Base-by-base conservation (phyloP, 2,329 filamentous ascomycete species). In the Graphiopsis chlorocephala region DNA sequence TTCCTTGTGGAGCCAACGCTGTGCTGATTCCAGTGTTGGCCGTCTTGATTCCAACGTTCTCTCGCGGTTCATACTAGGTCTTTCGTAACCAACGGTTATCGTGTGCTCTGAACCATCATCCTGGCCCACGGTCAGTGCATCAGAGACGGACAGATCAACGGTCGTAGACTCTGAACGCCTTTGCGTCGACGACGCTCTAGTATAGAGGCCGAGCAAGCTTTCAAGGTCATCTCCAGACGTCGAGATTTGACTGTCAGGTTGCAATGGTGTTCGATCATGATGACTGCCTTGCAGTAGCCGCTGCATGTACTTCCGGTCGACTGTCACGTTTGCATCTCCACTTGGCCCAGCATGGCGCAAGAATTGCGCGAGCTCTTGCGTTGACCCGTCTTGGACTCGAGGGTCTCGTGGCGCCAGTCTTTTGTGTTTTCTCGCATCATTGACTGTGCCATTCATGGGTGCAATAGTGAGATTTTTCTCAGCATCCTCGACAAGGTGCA, bases 351-450 rank as follows among this genome's bases (percentile, higher is more conserved):
- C 50, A 25, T 63, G 28, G 12, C 56, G 53, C 42, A 69, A 35
- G 60, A 70, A 70, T 14, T 42, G 55, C 1, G 65, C 65, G 8
- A 70, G 61, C 31, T 67, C 66, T 8, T 45, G 31, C 8, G 62
- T 55, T 17, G 64, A 65, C 20, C 48, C 61, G 35, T 65, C 53
- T 10, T 64, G 20, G 0, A 53, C 59, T 20, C 64, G 42, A 29
- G 64, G 20, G 45, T 65, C 47, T 20, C 64, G 33, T 25, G 64
- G 52, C 14, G 20, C 17, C 20, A 65, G 28, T 20, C 20, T 50
- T n/a, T 11, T 29, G 45, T n/a, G 48, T 20, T 8, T 33, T 14
- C 25, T 29, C n/a, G 14, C 17, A 14, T 28, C 15, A 28, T 17
- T 23, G 15, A 20, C 7, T 20, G 26, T 31, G 17, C 23, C 50